Conservation (phyloP, 1,284 basidiomycete genomes). For the Cerrena zonata region DNA sequence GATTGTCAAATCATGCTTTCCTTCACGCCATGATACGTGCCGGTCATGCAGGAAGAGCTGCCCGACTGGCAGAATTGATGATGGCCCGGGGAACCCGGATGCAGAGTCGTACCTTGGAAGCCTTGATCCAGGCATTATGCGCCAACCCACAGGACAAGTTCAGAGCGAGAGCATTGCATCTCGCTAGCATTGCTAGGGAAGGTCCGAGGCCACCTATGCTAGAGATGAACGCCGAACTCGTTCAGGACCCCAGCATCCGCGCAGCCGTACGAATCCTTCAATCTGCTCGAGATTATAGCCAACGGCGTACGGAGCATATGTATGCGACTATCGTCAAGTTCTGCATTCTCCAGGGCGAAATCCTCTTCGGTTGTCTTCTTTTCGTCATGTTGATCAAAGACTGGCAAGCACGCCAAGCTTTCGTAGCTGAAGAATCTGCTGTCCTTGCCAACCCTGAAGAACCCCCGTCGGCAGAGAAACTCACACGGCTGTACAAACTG, state of each 20-base stretch:
- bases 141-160: conserved; percentile 15
- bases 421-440: not conserved
- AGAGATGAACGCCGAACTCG: conserved; percentile 11
- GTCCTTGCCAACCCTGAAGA: conserved; percentile 20
- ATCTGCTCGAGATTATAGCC: conserved; percentile 48
- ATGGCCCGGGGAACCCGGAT: conserved; percentile 42
- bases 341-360: conserved; percentile 69
- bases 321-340: conserved; percentile 55
- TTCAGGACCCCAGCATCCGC: conserved; percentile 33
- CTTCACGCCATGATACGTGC: conserved; percentile 57
- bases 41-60: conserved; percentile 43
- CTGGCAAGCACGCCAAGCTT: conserved; percentile 39
- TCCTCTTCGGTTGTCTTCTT: conserved; percentile 63
- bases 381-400: conserved; percentile 64
- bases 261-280: conserved; percentile 50
- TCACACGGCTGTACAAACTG: conserved; percentile 5
- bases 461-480: conserved; percentile 2
- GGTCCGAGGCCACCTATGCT: conserved; percentile 7
- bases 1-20: conserved; percentile 55
- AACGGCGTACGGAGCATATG: conserved; percentile 50
- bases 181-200: not conserved
- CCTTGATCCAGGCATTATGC: conserved; percentile 35
- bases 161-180: not conserved
- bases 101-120: conserved; percentile 42
- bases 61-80: conserved; percentile 44